A percentile compares a stretch with the other conserved stretches of the same genome.
phyloP scores from a whole-genome alignment of 768 basidiomycete species.

The Xanthoconium stramineum region DNA sequence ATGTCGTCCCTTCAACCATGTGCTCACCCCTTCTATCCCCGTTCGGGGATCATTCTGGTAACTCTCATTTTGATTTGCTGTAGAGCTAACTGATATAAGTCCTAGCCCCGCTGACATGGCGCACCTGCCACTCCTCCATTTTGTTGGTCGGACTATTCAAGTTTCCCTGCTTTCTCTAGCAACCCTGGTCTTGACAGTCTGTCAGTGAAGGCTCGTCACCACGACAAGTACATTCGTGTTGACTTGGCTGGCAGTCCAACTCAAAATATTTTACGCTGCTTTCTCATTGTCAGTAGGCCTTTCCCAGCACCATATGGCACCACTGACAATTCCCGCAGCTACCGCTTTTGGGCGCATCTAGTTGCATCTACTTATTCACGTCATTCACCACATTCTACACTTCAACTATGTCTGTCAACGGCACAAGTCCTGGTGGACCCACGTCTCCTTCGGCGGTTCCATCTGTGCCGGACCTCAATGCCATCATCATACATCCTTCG shows the following conservation, averaged over 20 bases:
- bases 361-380: neutral
- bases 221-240: neutral
- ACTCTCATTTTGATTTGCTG: neutral
- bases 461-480: neutral
- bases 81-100: slow-evolving; percentile 1
- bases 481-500: slow-evolving; percentile 21
- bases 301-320: neutral
- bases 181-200: neutral
- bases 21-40: neutral
- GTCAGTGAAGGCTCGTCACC: neutral
- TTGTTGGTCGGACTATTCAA: neutral
- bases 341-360: neutral
- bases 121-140: neutral
- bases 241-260: neutral
- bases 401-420: slow-evolving; percentile 14
- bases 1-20: neutral
- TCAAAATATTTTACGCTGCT: neutral
- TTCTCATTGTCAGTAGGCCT: neutral
- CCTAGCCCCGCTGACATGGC: neutral
- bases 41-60: neutral
- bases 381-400: neutral
- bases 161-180: neutral
- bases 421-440: slow-evolving; percentile 6
- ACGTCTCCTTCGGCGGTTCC: neutral
- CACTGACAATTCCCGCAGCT: neutral